phyloP scores from a whole-genome alignment of 495 filamentous ascomycete genomes.

The Aspergillus nanangensis region DNA sequence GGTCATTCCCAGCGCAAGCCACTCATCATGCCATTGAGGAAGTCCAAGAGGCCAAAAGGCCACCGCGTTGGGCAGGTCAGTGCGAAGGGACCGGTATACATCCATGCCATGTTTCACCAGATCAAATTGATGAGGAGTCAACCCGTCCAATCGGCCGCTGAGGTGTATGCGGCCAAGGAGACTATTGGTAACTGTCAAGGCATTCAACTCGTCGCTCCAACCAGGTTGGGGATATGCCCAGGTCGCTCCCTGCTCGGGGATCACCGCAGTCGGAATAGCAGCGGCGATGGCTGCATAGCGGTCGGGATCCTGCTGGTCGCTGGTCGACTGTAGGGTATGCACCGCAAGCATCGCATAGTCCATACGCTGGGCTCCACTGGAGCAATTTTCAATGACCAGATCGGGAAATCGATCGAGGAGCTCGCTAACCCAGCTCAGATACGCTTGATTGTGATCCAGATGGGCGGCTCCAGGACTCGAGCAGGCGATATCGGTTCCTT shows the following conservation, averaged over 20 bases:
- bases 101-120: constrained; percentile 15
- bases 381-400: constrained; percentile 18
- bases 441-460: constrained; percentile 15
- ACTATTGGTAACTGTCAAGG: constrained; percentile 18
- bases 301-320: constrained; percentile 18
- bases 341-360: constrained; percentile 18
- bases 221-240: constrained; percentile 23
- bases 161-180: constrained; percentile 21
- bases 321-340: constrained; percentile 15
- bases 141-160: constrained; percentile 14
- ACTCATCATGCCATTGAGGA: constrained; percentile 16
- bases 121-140: constrained; percentile 10
- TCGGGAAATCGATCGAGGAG: constrained; percentile 9
- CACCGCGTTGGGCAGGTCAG: constrained; percentile 1
- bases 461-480: constrained; percentile 13
- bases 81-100: constrained; percentile 12
- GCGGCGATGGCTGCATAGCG: constrained; percentile 20
- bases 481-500: constrained; percentile 16
- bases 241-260: constrained; percentile 18
- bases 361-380: constrained; percentile 17
- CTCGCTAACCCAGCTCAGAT: constrained; percentile 12
- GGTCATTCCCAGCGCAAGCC: constrained; percentile 12
- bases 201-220: constrained; percentile 18
- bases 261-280: constrained; percentile 17
- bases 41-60: constrained; percentile 18